These are phyloP conservation scores for Ophiostoma triangulosporum DNA, from an alignment of 2,329 filamentous ascomycete species.

Conservation along the genomic window DNA sequence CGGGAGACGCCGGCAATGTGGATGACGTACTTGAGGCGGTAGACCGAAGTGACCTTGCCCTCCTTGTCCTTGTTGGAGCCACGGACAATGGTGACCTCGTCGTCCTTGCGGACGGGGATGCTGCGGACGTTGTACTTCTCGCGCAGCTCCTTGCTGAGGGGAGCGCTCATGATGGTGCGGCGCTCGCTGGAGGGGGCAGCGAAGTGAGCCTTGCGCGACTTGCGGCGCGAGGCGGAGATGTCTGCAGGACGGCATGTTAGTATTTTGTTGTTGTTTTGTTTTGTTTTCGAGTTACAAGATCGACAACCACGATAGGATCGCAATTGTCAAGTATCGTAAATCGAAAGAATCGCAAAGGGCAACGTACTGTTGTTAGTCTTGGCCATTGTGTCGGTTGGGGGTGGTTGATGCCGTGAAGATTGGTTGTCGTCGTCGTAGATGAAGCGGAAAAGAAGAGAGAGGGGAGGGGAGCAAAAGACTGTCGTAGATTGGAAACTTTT, in stretches of 20 bases:
- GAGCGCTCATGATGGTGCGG: constrained; percentile 93
- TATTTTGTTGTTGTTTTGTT: background rate
- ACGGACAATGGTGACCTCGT: constrained; percentile 86
- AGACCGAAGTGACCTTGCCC: constrained; percentile 95
- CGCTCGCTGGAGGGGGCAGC: constrained; percentile 85
- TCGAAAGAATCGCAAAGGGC: background rate
- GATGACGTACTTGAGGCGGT: constrained; percentile 95
- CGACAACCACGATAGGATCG: constrained; percentile 6
- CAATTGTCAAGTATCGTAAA: background rate
- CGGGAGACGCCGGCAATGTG: constrained; percentile 94
- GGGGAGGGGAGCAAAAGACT: background rate
- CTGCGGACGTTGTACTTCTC: constrained; percentile 98
- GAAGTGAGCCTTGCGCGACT: constrained; percentile 99
- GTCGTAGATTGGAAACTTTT: constrained; percentile 5
- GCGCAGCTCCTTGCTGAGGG: constrained; percentile 89
- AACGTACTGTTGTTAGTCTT: constrained; percentile 15
- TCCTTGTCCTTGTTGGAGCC: constrained; percentile 94
- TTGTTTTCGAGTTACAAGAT: constrained; percentile 10
- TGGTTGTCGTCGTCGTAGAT: constrained; percentile 6
- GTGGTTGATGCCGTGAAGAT: constrained; percentile 1
- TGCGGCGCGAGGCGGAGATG: constrained; percentile 77
- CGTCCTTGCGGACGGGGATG: constrained; percentile 95
- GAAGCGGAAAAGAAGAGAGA: constrained; percentile 3
- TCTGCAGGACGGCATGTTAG: constrained; percentile 24
- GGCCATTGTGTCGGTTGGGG: constrained; percentile 12